Evolutionary conservation across 495 filamentous ascomycete genomes (phyloP), one percentile per base, ranked within the genome.

Genomic region (Penicillium macrosclerotiorum): DNA sequence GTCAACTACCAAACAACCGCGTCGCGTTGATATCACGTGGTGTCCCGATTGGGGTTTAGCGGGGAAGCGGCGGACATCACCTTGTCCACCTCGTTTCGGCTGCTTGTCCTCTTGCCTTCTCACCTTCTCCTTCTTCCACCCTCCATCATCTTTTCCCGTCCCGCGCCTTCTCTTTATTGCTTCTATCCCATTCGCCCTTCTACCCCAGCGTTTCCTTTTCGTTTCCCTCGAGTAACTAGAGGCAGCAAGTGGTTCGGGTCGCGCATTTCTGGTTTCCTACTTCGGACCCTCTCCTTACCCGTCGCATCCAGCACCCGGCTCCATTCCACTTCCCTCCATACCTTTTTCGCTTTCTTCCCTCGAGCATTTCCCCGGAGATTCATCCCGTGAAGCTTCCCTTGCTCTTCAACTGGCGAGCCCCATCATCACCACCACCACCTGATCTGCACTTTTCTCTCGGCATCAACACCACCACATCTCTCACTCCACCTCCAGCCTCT

Each of bases 401-500:
- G 47, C 49, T 43, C 14, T 30, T 37, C 43, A 37, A 45, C 41
- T 44, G 49, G 27, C 42, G 48, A 35, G 45, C 32, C 43, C 49
- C 41, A 40, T 37, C 30, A 17, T 37, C 52, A 53, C 38, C 51
- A 49, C 27, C 51, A 51, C 31, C 44, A 47, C 29, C 45, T 52
- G 54, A 59, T 59, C 47, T 58, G 40, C 59, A 57, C 52, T 56
- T 59, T n/a, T 47, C 45, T 59, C 50, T 52, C 63, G 54, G 59
- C 64, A 58, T 53, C 59, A 62, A 48, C 61, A 47, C 52, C 60
- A 63, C 55, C 37, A 52, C 55, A 54, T 58, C 54, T 49, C 47
- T 62, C 54, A 59, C 58, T 65, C 52, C 64, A 69, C 26, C 63
- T 64, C 57, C 64, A 69, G 42, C 54, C 57, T 62, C 51, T 59